phyloP scores from a whole-genome alignment of 225 moss, liverwort and hornwort genomes.

The Sphagnum contortum region DNA sequence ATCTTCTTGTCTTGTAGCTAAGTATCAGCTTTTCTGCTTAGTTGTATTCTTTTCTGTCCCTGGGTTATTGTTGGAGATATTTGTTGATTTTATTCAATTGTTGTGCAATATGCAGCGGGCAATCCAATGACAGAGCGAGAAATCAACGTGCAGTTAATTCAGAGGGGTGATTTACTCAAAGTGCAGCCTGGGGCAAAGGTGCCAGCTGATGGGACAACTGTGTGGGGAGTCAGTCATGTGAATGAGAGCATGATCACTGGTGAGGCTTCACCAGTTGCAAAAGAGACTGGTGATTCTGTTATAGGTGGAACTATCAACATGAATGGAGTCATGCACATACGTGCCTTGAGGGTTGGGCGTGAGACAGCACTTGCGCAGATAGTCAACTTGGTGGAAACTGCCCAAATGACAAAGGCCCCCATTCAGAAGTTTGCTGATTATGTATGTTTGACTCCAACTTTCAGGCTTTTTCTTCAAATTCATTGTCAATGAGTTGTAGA shows the following conservation, averaged over 20 bases:
- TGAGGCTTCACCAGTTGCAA: constrained; percentile 72
- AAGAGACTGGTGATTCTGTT: constrained; percentile 53
- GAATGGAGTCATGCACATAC: constrained; percentile 78
- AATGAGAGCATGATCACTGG: constrained; percentile 99
- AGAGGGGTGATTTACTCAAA: constrained; percentile 77
- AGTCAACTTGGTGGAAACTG: constrained; percentile 86
- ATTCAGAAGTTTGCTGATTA: constrained; percentile 93
- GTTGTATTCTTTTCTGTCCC: no score
- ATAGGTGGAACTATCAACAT: constrained; percentile 88
- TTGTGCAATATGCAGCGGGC: constrained; percentile 16
- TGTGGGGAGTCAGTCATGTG: constrained; percentile 67
- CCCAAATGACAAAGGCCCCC: constrained; percentile 96
- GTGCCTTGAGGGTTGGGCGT: constrained; percentile 73
- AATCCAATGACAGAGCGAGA: constrained; percentile 51
- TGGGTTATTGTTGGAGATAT: no score
- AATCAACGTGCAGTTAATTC: constrained; percentile 80
- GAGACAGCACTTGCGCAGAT: constrained; percentile 89
- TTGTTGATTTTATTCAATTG: no score
- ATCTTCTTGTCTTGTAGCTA: no score
- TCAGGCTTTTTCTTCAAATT: not conserved
- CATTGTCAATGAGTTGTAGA: not conserved
- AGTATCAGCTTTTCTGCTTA: no score
- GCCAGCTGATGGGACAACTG: constrained; percentile 73
- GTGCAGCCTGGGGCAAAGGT: constrained; percentile 87
- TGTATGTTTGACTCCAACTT: constrained; percentile 8